Percentiles rank a stretch among this genome's conserved stretches.
Evolutionary conservation across 2,329 filamentous ascomycete genomes (phyloP).

Genomic region (Lachnellula cervina): DNA sequence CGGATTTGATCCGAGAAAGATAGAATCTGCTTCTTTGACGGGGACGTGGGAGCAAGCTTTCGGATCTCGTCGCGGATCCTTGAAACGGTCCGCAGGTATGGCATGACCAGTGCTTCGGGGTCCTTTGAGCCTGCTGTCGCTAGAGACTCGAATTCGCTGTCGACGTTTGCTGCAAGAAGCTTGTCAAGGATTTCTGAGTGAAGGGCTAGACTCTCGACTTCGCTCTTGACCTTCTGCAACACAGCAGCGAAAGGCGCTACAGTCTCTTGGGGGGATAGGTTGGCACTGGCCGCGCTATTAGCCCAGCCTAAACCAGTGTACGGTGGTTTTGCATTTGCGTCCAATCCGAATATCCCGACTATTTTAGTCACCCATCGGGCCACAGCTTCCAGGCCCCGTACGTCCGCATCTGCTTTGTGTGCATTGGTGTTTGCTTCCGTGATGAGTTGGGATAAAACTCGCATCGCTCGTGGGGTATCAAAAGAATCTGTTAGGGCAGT

Average conservation of each 20-base stretch:
- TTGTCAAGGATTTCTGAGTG: constrained; percentile 39
- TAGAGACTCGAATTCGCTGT: constrained; percentile 43
- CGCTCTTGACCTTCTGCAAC: constrained; percentile 41
- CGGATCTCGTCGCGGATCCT: constrained; percentile 59
- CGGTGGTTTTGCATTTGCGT: constrained; percentile 52
- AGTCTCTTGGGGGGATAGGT: constrained; percentile 39
- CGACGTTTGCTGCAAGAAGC: constrained; percentile 42
- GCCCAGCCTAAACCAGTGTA: constrained; percentile 56
- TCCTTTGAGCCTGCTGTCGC: constrained; percentile 44
- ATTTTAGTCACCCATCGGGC: constrained; percentile 80
- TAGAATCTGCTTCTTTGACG: constrained; percentile 67
- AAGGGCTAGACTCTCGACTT: constrained; percentile 45
- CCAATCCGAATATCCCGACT: constrained; percentile 78
- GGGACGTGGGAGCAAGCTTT: constrained; percentile 44
- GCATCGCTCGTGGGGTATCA: constrained; percentile 77
- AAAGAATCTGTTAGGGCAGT: constrained; percentile 75
- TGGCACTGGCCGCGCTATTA: constrained; percentile 34
- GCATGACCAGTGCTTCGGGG: constrained; percentile 48
- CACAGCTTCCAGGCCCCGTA: constrained; percentile 48
- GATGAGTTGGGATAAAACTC: constrained; percentile 70
- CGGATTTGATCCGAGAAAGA: constrained; percentile 74
- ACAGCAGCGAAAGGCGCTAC: constrained; percentile 45
- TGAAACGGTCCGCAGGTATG: constrained; percentile 52
- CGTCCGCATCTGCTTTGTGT: constrained; percentile 41
- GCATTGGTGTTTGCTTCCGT: constrained; percentile 65